Evolutionary conservation across 2,329 filamentous ascomycete species (phyloP).

Genomic region (Kalmusia sp.): DNA sequence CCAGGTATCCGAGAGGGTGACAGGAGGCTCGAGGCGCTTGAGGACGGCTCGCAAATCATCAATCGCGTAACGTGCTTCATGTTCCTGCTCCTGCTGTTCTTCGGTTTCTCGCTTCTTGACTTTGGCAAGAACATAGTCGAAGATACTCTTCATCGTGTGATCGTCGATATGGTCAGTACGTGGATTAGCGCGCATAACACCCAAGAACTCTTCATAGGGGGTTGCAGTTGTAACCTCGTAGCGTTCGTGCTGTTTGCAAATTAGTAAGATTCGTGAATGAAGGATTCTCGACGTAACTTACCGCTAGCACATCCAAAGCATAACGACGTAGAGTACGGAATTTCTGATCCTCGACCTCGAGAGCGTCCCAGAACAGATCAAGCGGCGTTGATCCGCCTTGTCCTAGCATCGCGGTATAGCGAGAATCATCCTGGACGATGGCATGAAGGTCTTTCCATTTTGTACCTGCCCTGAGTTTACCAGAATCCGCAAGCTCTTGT

Average conservation of each 20-base stretch:
- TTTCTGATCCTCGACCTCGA: slow-evolving; percentile 93
- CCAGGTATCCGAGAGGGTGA: slow-evolving; percentile 81
- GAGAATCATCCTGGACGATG: slow-evolving; percentile 77
- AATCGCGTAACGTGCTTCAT: slow-evolving; percentile 81
- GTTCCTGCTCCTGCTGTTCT: slow-evolving; percentile 80
- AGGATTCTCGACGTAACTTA: slow-evolving; percentile 56
- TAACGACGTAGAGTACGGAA: slow-evolving; percentile 81
- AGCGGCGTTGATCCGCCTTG: slow-evolving; percentile 84
- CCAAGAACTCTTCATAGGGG: slow-evolving; percentile 85
- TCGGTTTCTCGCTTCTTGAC: slow-evolving; percentile 82
- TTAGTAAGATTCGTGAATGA: slow-evolving; percentile 12
- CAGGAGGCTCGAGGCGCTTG: slow-evolving; percentile 87
- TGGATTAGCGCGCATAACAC: slow-evolving; percentile 82
- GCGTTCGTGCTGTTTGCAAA: slow-evolving; percentile 73
- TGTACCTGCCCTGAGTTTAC: slow-evolving; percentile 85
- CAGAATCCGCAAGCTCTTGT: slow-evolving; percentile 73
- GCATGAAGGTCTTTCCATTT: slow-evolving; percentile 88
- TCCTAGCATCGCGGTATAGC: slow-evolving; percentile 83
- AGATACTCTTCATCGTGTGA: slow-evolving; percentile 81
- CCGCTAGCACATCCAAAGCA: slow-evolving; percentile 86
- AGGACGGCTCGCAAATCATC: slow-evolving; percentile 86
- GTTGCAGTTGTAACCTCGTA: slow-evolving; percentile 90
- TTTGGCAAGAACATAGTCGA: slow-evolving; percentile 87
- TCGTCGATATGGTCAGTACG: slow-evolving; percentile 87
- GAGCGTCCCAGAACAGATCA: slow-evolving; percentile 93